Percentiles rank a stretch among this genome's conserved stretches.
These are phyloP conservation scores for Leishmania arabica DNA, from an alignment of 208 protist genomes.

Conservation along the genomic window DNA sequence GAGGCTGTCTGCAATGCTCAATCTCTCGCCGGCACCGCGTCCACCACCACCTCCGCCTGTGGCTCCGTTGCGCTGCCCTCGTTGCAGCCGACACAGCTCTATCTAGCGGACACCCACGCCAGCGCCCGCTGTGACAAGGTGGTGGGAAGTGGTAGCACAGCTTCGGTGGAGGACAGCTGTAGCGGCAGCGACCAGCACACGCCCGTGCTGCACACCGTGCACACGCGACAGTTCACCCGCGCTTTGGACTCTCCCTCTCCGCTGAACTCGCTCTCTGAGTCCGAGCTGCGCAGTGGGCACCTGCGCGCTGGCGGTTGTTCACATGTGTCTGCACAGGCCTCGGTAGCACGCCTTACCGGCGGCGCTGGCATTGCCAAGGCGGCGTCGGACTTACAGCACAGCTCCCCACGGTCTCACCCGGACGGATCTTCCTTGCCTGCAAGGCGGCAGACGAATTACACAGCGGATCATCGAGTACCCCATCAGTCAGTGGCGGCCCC, in stretches of 20 bases:
- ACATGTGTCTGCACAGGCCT: background rate
- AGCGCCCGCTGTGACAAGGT: background rate
- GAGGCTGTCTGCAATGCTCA: slow-evolving; percentile 13
- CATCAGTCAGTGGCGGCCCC: background rate
- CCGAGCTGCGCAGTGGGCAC: slow-evolving; percentile 24
- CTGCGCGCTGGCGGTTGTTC: slow-evolving; percentile 10
- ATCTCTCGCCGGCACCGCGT: background rate
- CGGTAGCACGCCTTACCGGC: background rate
- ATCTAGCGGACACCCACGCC: background rate
- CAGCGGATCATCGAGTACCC: background rate
- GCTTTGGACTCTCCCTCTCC: slow-evolving; percentile 4
- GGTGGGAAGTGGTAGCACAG: background rate
- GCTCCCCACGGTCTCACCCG: background rate
- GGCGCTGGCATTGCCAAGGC: background rate
- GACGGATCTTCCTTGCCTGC: too few species aligned
- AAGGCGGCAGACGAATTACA: background rate
- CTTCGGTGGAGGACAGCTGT: background rate
- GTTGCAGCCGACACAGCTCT: background rate
- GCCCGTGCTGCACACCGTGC: slow-evolving; percentile 3
- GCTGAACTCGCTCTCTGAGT: slow-evolving; percentile 31
- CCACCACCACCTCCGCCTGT: background rate
- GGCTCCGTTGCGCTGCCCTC: background rate
- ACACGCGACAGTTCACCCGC: background rate
- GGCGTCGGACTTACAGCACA: background rate
- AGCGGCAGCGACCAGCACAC: background rate